Conservation (phyloP, 768 basidiomycete species). For the Mycena maculata region DNA sequence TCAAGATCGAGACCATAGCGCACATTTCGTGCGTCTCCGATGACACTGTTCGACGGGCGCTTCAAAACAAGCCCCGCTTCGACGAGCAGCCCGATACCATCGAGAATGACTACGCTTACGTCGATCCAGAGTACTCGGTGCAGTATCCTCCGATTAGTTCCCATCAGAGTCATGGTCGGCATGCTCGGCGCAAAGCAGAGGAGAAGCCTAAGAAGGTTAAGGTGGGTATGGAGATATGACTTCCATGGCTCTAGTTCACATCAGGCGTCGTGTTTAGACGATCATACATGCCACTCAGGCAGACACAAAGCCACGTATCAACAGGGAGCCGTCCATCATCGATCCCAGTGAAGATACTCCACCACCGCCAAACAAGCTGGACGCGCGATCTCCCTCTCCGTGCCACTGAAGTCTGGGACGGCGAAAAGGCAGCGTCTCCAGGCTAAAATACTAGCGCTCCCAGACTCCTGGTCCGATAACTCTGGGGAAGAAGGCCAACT, state of each 20-base stretch:
- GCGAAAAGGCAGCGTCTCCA: too few relatives aligned
- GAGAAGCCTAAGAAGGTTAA: too few relatives aligned
- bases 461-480: too few relatives aligned
- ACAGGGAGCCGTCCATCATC: background rate
- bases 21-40: slow-evolving; percentile 13
- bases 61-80: background rate
- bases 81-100: background rate
- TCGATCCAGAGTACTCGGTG: background rate
- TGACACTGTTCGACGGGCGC: slow-evolving; percentile 3
- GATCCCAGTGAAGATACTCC: background rate
- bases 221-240: too few relatives aligned
- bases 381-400: background rate
- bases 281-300: too few relatives aligned
- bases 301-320: background rate
- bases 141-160: background rate
- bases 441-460: too few relatives aligned
- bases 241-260: too few relatives aligned
- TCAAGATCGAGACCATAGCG: background rate
- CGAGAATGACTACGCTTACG: background rate
- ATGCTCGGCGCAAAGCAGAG: background rate
- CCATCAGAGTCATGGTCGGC: too few relatives aligned
- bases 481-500: too few relatives aligned
- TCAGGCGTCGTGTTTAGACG: too few relatives aligned
- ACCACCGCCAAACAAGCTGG: background rate
- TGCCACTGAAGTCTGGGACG: too few relatives aligned